phyloP scores from a whole-genome alignment of 768 basidiomycete genomes.

The Lactarius evosmus region DNA sequence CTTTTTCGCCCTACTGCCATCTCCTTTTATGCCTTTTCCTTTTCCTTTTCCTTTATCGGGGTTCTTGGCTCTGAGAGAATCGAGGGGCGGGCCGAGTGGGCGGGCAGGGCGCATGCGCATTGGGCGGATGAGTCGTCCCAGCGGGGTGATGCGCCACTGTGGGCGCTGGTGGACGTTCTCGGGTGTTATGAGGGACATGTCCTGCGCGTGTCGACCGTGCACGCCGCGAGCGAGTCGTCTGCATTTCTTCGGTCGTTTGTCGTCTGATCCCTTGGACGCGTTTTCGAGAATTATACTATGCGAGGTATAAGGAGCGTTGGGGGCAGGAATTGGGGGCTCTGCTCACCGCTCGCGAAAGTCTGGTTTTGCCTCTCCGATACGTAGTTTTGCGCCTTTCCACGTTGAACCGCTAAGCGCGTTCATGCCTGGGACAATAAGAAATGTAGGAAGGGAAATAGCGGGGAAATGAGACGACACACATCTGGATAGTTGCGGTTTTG shows the following conservation, averaged over 20 bases:
- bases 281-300: conserved; percentile 40
- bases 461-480: conserved; percentile 44
- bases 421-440: conserved; percentile 46
- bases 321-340: neutral
- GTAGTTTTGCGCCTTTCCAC: conserved; percentile 85
- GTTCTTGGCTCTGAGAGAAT: conserved; percentile 26
- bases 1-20: conserved; percentile 44
- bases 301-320: conserved; percentile 20
- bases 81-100: conserved; percentile 42
- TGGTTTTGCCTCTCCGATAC: conserved; percentile 80
- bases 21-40: too few relatives aligned
- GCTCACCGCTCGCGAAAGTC: conserved; percentile 63
- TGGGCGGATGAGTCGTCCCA: conserved; percentile 62
- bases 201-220: conserved; percentile 46
- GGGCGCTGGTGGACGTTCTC: conserved; percentile 49
- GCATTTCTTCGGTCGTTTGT: conserved; percentile 46
- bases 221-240: conserved; percentile 36
- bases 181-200: conserved; percentile 64
- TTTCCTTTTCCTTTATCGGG: conserved; percentile 29
- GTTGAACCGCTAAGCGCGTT: conserved; percentile 75
- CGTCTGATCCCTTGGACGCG: conserved; percentile 29
- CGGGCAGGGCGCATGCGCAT: conserved; percentile 67
- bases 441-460: neutral
- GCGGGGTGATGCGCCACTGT: conserved; percentile 69
- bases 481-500: conserved; percentile 53